Evolutionary conservation across 495 filamentous ascomycete genomes (phyloP).

Genomic region (Daldinia bambusicola): DNA sequence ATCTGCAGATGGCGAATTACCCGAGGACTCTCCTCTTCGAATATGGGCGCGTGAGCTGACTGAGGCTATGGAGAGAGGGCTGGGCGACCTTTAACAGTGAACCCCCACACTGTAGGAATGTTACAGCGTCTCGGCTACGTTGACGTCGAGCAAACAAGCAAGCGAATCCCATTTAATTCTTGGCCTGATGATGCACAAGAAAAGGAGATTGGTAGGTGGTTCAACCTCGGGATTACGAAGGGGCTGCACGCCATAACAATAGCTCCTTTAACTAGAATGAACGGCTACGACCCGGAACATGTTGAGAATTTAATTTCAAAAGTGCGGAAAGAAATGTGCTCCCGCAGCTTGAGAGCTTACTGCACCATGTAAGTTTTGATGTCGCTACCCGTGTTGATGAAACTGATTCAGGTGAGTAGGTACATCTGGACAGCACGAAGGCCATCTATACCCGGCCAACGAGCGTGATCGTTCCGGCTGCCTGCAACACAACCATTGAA

Average conservation of each 20-base stretch:
- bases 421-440: conserved; percentile 62
- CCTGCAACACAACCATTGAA: conserved; percentile 31
- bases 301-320: conserved; percentile 69
- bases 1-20: conserved; percentile 72
- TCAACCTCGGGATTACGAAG: conserved; percentile 77
- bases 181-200: conserved; percentile 78
- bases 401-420: conserved; percentile 51
- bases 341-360: conserved; percentile 69
- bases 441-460: conserved; percentile 41
- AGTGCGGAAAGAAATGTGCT: conserved; percentile 75
- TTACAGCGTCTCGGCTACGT: conserved; percentile 81
- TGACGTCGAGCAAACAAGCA: conserved; percentile 79
- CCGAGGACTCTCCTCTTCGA: conserved; percentile 59
- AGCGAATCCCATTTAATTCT: conserved; percentile 78
- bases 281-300: conserved; percentile 70
- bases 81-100: conserved; percentile 71
- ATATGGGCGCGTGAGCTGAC: conserved; percentile 77
- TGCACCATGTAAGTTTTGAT: conserved; percentile 73
- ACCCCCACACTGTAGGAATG: conserved; percentile 70
- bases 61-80: conserved; percentile 72
- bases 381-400: conserved; percentile 27
- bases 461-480: conserved; percentile 42
- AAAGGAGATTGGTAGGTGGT: conserved; percentile 83
- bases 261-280: conserved; percentile 76
- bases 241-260: conserved; percentile 79